Conservation (phyloP, 2,329 filamentous ascomycete genomes). For the Gaeumannomyces tritici region DNA sequence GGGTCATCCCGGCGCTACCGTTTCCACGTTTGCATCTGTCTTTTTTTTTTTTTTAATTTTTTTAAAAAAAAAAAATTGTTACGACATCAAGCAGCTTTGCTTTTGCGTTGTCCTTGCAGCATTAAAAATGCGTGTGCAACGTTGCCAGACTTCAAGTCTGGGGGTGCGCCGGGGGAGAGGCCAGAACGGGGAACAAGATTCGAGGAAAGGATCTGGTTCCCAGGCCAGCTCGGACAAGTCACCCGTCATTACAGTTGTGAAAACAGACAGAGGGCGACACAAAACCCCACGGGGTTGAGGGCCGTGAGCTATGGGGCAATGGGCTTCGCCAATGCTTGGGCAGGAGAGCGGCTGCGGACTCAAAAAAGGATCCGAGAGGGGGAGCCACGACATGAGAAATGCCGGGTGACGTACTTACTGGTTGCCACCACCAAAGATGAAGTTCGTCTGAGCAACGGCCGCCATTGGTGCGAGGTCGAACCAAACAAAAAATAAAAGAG, state of each 20-base stretch:
- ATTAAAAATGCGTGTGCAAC: background rate
- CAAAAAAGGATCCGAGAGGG: background rate
- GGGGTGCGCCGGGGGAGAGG: background rate
- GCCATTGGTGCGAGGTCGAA: background rate
- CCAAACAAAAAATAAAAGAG: background rate
- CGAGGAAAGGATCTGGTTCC: background rate
- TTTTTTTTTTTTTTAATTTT: background rate
- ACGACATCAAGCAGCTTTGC: background rate
- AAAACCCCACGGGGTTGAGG: background rate
- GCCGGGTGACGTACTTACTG: constrained; percentile 1
- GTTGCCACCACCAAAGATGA: constrained; percentile 3
- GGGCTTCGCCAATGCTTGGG: background rate
- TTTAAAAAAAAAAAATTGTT: too few relatives aligned
- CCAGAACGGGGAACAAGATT: background rate
- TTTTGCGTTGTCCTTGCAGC: background rate
- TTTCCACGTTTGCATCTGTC: too few relatives aligned
- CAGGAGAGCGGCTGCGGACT: too few relatives aligned
- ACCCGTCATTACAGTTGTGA: background rate
- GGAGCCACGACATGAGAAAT: background rate
- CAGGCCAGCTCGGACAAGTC: background rate
- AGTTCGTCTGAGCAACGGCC: background rate
- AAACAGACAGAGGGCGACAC: background rate
- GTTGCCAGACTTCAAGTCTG: background rate
- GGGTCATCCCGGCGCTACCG: background rate
- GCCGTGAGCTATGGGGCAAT: background rate